A percentile compares a stretch with the other conserved stretches of the same genome.
These are phyloP conservation scores for Chaetomium olivaceum DNA, from an alignment of 2,329 filamentous ascomycete species.

Conservation along the genomic window DNA sequence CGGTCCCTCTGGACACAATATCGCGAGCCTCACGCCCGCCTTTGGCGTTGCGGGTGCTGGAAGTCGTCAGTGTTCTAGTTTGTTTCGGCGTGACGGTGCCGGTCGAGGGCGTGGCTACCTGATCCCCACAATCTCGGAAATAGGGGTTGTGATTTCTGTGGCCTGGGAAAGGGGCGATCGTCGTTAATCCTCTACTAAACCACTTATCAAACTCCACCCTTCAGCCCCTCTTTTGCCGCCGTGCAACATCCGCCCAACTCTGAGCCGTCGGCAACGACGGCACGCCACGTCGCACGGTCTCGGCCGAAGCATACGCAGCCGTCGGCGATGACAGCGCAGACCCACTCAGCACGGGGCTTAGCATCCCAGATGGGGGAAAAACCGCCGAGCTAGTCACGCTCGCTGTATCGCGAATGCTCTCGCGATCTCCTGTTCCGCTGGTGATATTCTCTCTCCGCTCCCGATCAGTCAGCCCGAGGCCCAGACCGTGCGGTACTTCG, in stretches of 20 bases:
- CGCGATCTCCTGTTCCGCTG: background rate
- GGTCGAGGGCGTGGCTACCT: background rate
- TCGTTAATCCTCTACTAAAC: background rate
- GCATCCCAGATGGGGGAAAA: conserved; percentile 6
- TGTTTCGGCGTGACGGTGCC: background rate
- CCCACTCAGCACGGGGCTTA: conserved; percentile 32
- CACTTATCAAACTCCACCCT: background rate
- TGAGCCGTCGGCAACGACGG: conserved; percentile 41
- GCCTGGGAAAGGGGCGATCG: background rate
- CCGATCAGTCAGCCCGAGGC: conserved; percentile 23
- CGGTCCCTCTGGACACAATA: background rate
- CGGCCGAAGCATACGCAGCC: conserved; percentile 26
- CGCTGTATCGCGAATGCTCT: conserved; percentile 19
- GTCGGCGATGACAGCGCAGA: conserved; percentile 40
- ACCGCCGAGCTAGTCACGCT: conserved; percentile 27
- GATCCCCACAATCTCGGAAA: background rate
- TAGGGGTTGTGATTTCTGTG: background rate
- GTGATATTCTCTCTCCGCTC: conserved; percentile 25
- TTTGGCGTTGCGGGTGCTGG: background rate
- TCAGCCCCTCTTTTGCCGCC: conserved; percentile 22
- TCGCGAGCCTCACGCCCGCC: background rate
- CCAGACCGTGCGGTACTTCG: conserved; percentile 14
- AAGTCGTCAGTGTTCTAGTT: too few species aligned
- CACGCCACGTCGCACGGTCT: conserved; percentile 26
- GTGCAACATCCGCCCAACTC: conserved; percentile 47